Evolutionary conservation across 257 asterid species (phyloP), one percentile per base, ranked within the genome.

Genomic region (Rehmannia glutinosa): DNA sequence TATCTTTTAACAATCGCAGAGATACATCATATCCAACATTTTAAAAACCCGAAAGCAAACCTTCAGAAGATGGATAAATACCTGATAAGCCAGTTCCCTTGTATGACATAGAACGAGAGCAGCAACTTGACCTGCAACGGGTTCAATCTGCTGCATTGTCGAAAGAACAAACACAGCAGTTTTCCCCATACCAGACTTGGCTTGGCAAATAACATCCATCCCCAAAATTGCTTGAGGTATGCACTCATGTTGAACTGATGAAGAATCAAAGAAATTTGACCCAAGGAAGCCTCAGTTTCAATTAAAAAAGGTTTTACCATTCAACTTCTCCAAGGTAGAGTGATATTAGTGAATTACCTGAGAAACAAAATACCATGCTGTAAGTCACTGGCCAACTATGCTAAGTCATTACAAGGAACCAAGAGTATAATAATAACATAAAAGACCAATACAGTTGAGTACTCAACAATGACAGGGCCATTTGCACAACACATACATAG

Each of bases 51-150:
- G 4, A 30, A 56, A 13, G n/a, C 30, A 17, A 64, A 68, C 8
- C 39, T 9, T 5, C 16, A 59, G 5, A 61, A 53, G 9, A 21
- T 21, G 39, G 49, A 17, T 38, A 27, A 75, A 41, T 80, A 72
- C 97, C 96, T 91, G 97, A 77, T 91, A 91, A 77, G 97, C 96
- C 69, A 91, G 86, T 77, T 91, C 96, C 75, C 96, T 91, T 1
- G 97, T 91, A 75, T 91, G 96, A 41, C 96, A 91, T 27, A 86
- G 76, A 51, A 91, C 91, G 55, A 90, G 91, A 36, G 97, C 97
- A 46, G 95, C 88, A 73, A 90, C 96, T 82, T 90, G 94, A 49
- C 96, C 96, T 5, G 95, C 78, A 71, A 90, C 59, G 15, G 96
- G 97, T 47, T 90, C 97, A 62, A 90, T 87, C 82, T 90, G 97